These are phyloP conservation scores for Posidonia oceanica DNA, from an alignment of 116 monocot genomes.

Conservation along the genomic window DNA sequence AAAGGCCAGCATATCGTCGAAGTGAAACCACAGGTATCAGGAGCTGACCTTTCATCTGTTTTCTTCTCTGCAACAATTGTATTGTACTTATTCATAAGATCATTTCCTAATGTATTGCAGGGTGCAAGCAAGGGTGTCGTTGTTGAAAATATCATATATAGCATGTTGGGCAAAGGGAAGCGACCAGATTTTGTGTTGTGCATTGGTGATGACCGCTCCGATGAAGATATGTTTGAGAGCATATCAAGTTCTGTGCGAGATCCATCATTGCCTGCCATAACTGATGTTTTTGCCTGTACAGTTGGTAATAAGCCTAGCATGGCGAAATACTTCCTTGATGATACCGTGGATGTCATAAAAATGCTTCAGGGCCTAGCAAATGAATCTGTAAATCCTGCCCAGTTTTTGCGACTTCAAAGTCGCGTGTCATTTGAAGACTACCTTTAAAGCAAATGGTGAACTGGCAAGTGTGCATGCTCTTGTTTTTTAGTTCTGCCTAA, in stretches of 20 bases:
- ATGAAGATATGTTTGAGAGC: slow-evolving; percentile 91
- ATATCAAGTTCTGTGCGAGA: slow-evolving; percentile 29
- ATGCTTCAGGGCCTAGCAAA: slow-evolving; percentile 60
- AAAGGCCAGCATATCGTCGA: slow-evolving; percentile 70
- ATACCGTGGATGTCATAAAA: slow-evolving; percentile 62
- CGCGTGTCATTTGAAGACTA: slow-evolving; percentile 43
- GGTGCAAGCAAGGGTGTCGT: slow-evolving; percentile 78
- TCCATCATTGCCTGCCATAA: slow-evolving; percentile 31
- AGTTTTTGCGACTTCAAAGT: not conserved
- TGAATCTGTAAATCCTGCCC: slow-evolving; percentile 13
- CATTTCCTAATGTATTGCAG: slow-evolving; percentile 15
- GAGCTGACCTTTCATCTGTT: not conserved
- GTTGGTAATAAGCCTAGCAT: slow-evolving; percentile 87
- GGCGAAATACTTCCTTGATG: slow-evolving; percentile 83
- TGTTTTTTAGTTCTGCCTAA: too few species aligned
- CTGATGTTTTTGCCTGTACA: slow-evolving; percentile 76
- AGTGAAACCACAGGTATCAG: slow-evolving; percentile 69
- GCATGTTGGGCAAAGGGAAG: slow-evolving; percentile 33
- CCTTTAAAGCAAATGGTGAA: slow-evolving; percentile 5
- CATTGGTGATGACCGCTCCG: slow-evolving; percentile 77
- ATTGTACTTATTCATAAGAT: not conserved
- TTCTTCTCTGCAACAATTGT: not conserved
- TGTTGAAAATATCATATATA: slow-evolving; percentile 42
- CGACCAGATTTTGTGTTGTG: slow-evolving; percentile 63
- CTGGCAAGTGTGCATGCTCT: too few species aligned